phyloP scores from a whole-genome alignment of 1,284 basidiomycete genomes.

The Hypsizygus ulmarius region DNA sequence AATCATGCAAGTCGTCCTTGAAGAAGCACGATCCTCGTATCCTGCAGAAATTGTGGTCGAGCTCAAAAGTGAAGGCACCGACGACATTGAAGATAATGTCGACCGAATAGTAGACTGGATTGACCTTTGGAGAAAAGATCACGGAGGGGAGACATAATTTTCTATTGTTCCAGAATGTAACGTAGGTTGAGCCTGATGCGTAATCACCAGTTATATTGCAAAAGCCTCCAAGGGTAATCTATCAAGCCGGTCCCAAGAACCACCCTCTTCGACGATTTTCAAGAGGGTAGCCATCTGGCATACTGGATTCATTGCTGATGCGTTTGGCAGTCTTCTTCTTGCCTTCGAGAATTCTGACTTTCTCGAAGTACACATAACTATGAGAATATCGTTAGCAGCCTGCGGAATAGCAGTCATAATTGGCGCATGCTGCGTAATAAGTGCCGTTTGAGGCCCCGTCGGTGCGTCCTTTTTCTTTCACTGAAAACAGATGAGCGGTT shows the following conservation, averaged over 20 bases:
- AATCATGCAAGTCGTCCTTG: slow-evolving; percentile 92
- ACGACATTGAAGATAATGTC: slow-evolving; percentile 87
- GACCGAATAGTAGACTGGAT: slow-evolving; percentile 86
- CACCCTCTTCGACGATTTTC: slow-evolving; percentile 30
- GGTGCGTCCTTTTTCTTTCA: slow-evolving; percentile 39
- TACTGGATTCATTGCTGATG: slow-evolving; percentile 31
- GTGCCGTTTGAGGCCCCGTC: slow-evolving; percentile 43
- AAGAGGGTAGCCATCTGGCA: slow-evolving; percentile 30
- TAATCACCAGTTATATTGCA: too few relatives aligned
- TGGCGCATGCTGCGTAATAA: slow-evolving; percentile 42
- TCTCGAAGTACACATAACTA: slow-evolving; percentile 51
- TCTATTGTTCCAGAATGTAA: background rate
- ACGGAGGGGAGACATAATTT: slow-evolving; percentile 15
- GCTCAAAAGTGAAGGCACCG: slow-evolving; percentile 74
- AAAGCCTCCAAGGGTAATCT: background rate
- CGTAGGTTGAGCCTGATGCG: background rate
- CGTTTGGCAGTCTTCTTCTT: slow-evolving; percentile 47
- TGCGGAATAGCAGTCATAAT: background rate
- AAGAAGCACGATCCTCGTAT: slow-evolving; percentile 89
- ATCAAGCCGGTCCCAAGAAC: slow-evolving; percentile 20
- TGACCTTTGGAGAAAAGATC: slow-evolving; percentile 68
- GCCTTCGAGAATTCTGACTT: slow-evolving; percentile 42
- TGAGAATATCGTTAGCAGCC: background rate
- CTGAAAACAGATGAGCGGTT: slow-evolving; percentile 21
- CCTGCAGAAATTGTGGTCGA: slow-evolving; percentile 85